Conservation (phyloP, 305 asterid species). For the Fraxinus paxiana region DNA sequence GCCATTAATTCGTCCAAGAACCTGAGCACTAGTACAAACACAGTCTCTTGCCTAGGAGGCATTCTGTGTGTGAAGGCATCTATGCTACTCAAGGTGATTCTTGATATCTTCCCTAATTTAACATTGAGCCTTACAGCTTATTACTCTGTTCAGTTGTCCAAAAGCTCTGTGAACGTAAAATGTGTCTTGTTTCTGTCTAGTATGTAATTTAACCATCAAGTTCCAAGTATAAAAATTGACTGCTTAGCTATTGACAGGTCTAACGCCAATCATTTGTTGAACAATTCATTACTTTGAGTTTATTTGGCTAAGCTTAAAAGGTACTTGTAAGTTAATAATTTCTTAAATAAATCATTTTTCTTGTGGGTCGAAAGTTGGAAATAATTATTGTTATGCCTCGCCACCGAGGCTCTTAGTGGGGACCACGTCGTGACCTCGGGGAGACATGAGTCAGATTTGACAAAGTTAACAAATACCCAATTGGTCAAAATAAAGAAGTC, state of each 20-base stretch:
- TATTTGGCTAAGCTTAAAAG: neutral
- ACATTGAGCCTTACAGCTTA: neutral
- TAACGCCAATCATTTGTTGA: neutral
- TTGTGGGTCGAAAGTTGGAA: neutral
- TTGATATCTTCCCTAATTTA: neutral
- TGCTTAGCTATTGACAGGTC: neutral
- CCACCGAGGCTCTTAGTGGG: too few species aligned
- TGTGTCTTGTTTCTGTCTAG: neutral
- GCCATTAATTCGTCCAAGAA: slow-evolving; percentile 59
- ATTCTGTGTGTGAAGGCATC: slow-evolving; percentile 90
- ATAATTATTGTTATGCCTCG: neutral
- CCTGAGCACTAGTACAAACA: slow-evolving; percentile 34
- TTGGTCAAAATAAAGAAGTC: too few species aligned
- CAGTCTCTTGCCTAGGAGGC: slow-evolving; percentile 58
- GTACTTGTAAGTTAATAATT: neutral
- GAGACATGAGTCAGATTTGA: too few species aligned
- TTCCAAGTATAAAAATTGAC: neutral
- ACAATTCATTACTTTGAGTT: neutral
- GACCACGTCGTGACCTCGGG: too few species aligned
- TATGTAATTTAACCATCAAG: neutral
- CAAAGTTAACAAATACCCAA: too few species aligned
- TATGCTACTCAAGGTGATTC: slow-evolving; percentile 75
- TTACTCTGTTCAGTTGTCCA: neutral
- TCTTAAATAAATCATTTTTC: neutral
- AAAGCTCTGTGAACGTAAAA: neutral